Conservation (phyloP, 2,329 filamentous ascomycete genomes). For the Colletotrichum gloeosporioides region DNA sequence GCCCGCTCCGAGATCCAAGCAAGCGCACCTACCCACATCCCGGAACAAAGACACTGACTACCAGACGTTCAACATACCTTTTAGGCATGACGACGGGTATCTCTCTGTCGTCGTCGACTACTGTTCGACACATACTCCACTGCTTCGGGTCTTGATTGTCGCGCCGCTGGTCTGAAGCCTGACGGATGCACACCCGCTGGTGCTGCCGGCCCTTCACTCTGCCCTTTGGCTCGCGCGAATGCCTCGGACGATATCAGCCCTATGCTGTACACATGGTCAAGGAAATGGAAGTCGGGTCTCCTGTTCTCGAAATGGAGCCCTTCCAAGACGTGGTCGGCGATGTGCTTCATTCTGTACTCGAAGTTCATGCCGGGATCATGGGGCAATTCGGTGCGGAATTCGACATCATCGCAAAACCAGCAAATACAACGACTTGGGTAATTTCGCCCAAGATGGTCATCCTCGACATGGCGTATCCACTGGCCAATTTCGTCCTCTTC, state of each 20-base stretch:
- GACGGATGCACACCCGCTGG: background rate
- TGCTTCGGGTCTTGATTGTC: background rate
- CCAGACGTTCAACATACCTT: background rate
- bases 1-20: conserved; percentile 15
- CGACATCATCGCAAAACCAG: conserved; percentile 52
- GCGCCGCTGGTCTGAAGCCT: background rate
- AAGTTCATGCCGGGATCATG: conserved; percentile 33
- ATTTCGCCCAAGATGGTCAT: conserved; percentile 36
- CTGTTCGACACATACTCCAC: background rate
- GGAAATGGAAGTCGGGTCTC: conserved; percentile 11
- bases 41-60: background rate
- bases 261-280: conserved; percentile 1
- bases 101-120: background rate
- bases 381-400: conserved; percentile 32
- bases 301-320: conserved; percentile 20
- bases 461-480: conserved; percentile 54
- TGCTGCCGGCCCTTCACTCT: background rate
- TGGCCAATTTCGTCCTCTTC: conserved; percentile 40
- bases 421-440: conserved; percentile 46
- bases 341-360: conserved; percentile 52
- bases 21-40: conserved; percentile 2
- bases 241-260: background rate
- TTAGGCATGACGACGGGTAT: background rate
- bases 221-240: background rate
- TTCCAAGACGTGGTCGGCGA: conserved; percentile 47